Evolutionary conservation across 2,329 filamentous ascomycete species (phyloP).

Genomic region (Trichophyton mentagrophytes): DNA sequence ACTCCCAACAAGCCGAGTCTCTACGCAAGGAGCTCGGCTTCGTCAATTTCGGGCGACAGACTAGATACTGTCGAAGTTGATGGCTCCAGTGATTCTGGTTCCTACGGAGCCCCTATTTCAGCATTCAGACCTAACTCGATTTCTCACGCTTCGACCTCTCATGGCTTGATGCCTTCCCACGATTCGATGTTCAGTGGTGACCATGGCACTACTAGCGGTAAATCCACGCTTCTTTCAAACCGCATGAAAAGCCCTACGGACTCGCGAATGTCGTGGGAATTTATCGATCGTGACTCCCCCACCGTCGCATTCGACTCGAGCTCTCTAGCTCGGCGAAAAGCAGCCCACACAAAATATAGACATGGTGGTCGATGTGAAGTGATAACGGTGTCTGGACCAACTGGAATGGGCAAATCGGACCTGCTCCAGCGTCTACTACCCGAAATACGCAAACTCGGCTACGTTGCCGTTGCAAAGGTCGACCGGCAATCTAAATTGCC

Average conservation of each 20-base stretch:
- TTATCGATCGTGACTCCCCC: slow-evolving; percentile 24
- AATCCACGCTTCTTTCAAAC: slow-evolving; percentile 15
- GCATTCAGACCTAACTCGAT: slow-evolving; percentile 27
- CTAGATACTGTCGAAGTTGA: slow-evolving; percentile 40
- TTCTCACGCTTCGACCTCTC: slow-evolving; percentile 13
- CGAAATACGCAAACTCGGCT: slow-evolving; percentile 45
- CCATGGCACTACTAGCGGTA: slow-evolving; percentile 23
- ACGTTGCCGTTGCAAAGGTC: slow-evolving; percentile 48
- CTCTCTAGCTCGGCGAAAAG: slow-evolving; percentile 23
- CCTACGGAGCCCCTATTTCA: slow-evolving; percentile 23
- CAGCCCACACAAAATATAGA: slow-evolving; percentile 37
- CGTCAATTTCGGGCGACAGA: slow-evolving; percentile 40
- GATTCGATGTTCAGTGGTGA: slow-evolving; percentile 27
- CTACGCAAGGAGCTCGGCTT: slow-evolving; percentile 40
- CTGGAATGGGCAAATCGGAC: slow-evolving; percentile 49
- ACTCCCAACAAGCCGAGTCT: slow-evolving; percentile 22
- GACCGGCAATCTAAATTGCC: slow-evolving; percentile 47
- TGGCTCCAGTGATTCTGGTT: slow-evolving; percentile 43
- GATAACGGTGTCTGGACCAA: slow-evolving; percentile 43
- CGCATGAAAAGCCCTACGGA: slow-evolving; percentile 28
- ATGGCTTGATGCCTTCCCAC: slow-evolving; percentile 17
- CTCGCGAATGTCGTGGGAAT: slow-evolving; percentile 25
- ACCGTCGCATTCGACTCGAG: slow-evolving; percentile 8
- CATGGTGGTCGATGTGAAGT: slow-evolving; percentile 47
- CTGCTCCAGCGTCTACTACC: slow-evolving; percentile 47